These are phyloP conservation scores for Amborella trichopoda DNA, from an alignment of 164 flowering plant species.

Conservation along the genomic window DNA sequence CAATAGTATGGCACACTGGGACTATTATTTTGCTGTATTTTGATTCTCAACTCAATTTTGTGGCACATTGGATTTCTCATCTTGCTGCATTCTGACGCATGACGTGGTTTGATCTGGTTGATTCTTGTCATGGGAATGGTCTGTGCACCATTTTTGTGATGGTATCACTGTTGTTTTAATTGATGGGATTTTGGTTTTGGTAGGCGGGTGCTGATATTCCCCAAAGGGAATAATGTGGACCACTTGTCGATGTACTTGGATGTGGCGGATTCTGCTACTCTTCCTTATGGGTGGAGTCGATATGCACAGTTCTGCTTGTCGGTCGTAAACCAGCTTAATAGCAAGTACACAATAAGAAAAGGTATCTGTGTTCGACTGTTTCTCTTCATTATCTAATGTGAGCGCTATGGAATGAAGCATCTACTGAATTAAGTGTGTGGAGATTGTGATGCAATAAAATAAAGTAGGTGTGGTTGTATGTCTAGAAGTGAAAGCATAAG, in stretches of 20 bases:
- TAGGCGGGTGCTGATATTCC: conserved; percentile 72
- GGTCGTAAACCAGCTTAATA: conserved; percentile 49
- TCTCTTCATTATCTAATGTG: neutral
- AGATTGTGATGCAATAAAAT: neutral
- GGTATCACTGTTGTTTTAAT: neutral
- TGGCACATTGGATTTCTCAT: neutral
- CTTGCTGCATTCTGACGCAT: neutral
- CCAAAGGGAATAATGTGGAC: conserved; percentile 77
- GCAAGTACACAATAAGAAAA: conserved; percentile 46
- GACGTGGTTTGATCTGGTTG: neutral
- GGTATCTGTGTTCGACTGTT: conserved; percentile 22
- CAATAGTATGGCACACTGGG: too few relatives aligned
- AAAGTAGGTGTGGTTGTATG: neutral
- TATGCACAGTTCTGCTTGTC: conserved; percentile 73
- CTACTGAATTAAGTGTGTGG: neutral
- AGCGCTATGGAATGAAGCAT: neutral
- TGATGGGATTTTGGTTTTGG: neutral
- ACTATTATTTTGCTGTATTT: too few relatives aligned
- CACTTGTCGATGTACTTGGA: conserved; percentile 75
- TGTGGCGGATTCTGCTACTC: conserved; percentile 52
- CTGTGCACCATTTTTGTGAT: neutral
- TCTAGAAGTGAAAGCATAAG: too few relatives aligned
- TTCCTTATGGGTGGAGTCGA: conserved; percentile 87
- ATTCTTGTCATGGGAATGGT: neutral
- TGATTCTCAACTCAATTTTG: too few relatives aligned